A percentile compares a stretch with the other conserved stretches of the same genome.
Evolutionary conservation across 2,329 filamentous ascomycete genomes (phyloP).

Genomic region (Aspergillus luchuensis): DNA sequence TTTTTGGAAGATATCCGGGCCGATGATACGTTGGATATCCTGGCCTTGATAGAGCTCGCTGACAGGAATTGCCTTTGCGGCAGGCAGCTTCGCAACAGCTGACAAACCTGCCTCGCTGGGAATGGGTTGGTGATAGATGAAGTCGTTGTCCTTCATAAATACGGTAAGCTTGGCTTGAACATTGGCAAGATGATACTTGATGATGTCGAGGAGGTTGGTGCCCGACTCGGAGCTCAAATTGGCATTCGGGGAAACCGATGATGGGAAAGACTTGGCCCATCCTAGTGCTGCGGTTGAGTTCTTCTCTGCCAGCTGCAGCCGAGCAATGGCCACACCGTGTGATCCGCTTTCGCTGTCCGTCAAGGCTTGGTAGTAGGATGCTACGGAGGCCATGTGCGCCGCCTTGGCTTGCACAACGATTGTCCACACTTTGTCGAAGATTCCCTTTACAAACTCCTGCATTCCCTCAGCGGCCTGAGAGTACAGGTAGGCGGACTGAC

Average conservation of each 20-base stretch:
- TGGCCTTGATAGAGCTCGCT: constrained; percentile 96
- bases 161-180: constrained; percentile 79
- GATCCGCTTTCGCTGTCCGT: constrained; percentile 87
- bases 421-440: constrained; percentile 95
- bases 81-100: constrained; percentile 84
- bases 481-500: constrained; percentile 87
- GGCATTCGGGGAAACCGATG: constrained; percentile 73
- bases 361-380: constrained; percentile 90
- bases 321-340: constrained; percentile 80
- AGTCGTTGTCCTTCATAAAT: constrained; percentile 90
- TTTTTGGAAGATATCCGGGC: constrained; percentile 93
- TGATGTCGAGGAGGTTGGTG: constrained; percentile 71
- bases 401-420: constrained; percentile 72
- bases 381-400: constrained; percentile 77
- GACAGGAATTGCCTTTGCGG: constrained; percentile 94
- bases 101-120: constrained; percentile 81
- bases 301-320: constrained; percentile 77
- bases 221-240: constrained; percentile 83
- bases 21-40: constrained; percentile 95
- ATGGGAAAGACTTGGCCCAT: constrained; percentile 77
- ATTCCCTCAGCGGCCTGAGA: constrained; percentile 83
- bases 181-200: constrained; percentile 76
- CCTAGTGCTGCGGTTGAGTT: constrained; percentile 77
- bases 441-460: constrained; percentile 85
- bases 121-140: constrained; percentile 93